Conservation (phyloP, 2,329 filamentous ascomycete genomes). For the Fusarium algeriense region DNA sequence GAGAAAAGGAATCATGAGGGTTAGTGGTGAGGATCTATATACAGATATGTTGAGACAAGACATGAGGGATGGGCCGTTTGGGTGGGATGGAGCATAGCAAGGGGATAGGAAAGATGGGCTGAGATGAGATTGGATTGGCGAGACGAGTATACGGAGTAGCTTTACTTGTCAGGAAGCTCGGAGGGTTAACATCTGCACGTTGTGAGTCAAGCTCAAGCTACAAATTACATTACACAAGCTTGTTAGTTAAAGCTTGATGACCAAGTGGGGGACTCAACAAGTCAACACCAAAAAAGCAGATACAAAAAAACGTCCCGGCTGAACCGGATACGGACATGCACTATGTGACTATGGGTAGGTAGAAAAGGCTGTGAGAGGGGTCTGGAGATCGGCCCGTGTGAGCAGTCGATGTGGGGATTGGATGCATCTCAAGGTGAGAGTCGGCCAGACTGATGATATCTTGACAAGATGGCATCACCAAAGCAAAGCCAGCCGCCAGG, state of each 20-base stretch:
- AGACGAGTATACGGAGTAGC: conserved; percentile 6
- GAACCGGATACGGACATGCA: conserved; percentile 34
- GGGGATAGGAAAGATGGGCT: conserved; percentile 29
- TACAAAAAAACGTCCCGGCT: conserved; percentile 22
- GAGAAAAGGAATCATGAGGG: conserved; percentile 5
- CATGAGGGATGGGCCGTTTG: conserved; percentile 13
- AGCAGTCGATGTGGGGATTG: conserved; percentile 24
- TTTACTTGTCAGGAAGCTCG: conserved; percentile 4
- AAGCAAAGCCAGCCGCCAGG: conserved; percentile 12
- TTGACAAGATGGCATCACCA: conserved; percentile 44
- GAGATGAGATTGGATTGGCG: conserved; percentile 46
- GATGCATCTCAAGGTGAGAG: conserved; percentile 1
- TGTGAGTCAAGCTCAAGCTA: conserved; percentile 12
- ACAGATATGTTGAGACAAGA: conserved; percentile 18
- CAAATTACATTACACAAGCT: conserved; percentile 28
- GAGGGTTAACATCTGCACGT: neutral
- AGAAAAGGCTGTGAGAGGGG: conserved; percentile 4
- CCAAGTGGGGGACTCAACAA: conserved; percentile 30
- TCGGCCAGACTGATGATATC: conserved; percentile 27
- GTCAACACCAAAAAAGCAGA: conserved; percentile 14
- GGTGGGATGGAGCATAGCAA: conserved; percentile 32
- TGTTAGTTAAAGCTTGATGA: conserved; percentile 27
- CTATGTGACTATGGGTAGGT: neutral
- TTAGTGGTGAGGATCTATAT: conserved; percentile 27
- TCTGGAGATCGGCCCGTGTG: conserved; percentile 44